Base-by-base conservation (phyloP, 179 eudicot genomes). In the Dionaea muscipula region DNA sequence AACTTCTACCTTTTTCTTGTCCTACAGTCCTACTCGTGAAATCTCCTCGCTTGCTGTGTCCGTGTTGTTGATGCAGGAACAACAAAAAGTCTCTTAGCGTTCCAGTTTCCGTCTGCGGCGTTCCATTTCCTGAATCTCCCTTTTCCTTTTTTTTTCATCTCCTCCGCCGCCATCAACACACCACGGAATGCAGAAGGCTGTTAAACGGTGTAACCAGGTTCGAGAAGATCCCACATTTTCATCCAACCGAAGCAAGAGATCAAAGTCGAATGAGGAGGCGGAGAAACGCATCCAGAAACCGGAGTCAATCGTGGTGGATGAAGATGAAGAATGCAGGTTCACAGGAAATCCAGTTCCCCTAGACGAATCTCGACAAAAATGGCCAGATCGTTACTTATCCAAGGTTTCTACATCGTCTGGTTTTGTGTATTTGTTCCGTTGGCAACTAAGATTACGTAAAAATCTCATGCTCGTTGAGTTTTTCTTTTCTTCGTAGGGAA, bases 261-360 rank as follows among this genome's bases (percentile, higher is more conserved):
- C 48, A 18, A 44, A 44, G 7, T 18, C 48, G 19, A 31, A 31
- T 11, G 35, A 0, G 35, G 35, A 31, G 35, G 10, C 35, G 10
- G 35, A 31, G 35, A 31, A 31, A 11, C 35, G 35, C 8, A 11
- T 6, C 35, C 35, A n/a, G 21, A 43, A 18, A 18, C 16, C 8
- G 47, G 22, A 18, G 20, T 18, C 47, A 21, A 19, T 16, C 2
- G 20, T 3, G 20, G 47, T 7, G 47, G 47, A 43, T 7, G 35
- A 68, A 65, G 51, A 19, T 20, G 51, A 47, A 11, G 53, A 49
- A 4, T 49, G 53, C 16, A 22, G 53, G 37, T 68, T 68, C 16
- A 15, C 26, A 33, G 68, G 72, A 26, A 46, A 72, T 3, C 66
- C 76, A 13, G 33, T 67, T 57, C 60, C 68, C 35, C 55, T 58